These are phyloP conservation scores for Arthrobotrys pseudoclavata DNA, from an alignment of 2,329 filamentous ascomycete species.

Conservation along the genomic window DNA sequence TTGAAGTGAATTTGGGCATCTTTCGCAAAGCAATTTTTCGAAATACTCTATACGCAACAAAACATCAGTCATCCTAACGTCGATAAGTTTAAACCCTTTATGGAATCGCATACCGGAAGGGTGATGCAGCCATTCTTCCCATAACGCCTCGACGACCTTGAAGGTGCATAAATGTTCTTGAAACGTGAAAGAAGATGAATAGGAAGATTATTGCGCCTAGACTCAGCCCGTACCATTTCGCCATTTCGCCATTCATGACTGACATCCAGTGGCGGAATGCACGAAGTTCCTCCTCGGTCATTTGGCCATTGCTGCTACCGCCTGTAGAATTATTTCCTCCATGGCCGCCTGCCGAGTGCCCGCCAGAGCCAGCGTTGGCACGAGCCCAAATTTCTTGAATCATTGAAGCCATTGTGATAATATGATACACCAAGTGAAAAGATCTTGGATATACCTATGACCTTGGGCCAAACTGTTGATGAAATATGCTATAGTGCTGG, in stretches of 20 bases:
- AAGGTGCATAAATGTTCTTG: slow-evolving; percentile 61
- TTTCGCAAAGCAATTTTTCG: slow-evolving; percentile 64
- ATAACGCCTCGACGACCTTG: slow-evolving; percentile 60
- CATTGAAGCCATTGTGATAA: slow-evolving; percentile 38
- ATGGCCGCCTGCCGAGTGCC: slow-evolving; percentile 4
- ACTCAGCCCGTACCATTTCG: slow-evolving; percentile 56
- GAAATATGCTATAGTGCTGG: slow-evolving; percentile 20
- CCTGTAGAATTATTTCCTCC: slow-evolving; percentile 16
- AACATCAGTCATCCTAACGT: slow-evolving; percentile 21
- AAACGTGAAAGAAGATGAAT: slow-evolving; percentile 61
- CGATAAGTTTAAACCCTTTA: not conserved
- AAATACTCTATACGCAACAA: slow-evolving; percentile 42
- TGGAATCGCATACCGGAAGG: slow-evolving; percentile 58
- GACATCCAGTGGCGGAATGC: slow-evolving; percentile 54
- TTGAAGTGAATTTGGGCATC: slow-evolving; percentile 66
- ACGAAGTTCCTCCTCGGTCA: slow-evolving; percentile 29
- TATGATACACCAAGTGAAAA: slow-evolving; percentile 27
- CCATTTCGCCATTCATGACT: slow-evolving; percentile 38
- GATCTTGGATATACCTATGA: slow-evolving; percentile 17
- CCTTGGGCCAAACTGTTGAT: slow-evolving; percentile 4
- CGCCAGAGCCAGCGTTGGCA: slow-evolving; percentile 25
- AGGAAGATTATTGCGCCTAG: slow-evolving; percentile 59
- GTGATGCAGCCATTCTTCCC: slow-evolving; percentile 57
- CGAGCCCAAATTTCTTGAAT: slow-evolving; percentile 45
- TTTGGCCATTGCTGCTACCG: slow-evolving; percentile 22